Conservation (phyloP, 2,329 filamentous ascomycete species). For the Onygenales sp. region DNA sequence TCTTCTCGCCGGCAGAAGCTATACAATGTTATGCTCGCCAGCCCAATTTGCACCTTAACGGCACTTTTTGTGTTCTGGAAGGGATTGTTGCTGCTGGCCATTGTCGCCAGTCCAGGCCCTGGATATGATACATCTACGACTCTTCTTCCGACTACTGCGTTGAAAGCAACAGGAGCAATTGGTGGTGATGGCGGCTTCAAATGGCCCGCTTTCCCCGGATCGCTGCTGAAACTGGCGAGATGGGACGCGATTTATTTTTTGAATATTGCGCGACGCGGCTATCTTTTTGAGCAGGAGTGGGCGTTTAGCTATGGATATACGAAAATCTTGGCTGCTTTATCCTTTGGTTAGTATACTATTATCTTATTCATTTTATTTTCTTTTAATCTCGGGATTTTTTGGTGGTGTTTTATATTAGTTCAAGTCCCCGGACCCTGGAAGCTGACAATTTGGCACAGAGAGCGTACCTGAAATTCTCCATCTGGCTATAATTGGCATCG, state of each 20-base stretch:
- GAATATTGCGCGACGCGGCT: slow-evolving; percentile 43
- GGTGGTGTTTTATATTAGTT: neutral
- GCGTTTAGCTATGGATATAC: slow-evolving; percentile 52
- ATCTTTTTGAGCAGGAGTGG: slow-evolving; percentile 57
- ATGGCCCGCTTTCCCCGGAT: neutral
- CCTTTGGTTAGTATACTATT: slow-evolving; percentile 19
- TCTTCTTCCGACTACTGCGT: slow-evolving; percentile 31
- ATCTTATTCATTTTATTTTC: neutral
- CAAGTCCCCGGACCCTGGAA: too few species aligned
- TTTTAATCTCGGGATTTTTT: neutral
- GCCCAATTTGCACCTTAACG: slow-evolving; percentile 26
- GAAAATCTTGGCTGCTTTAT: slow-evolving; percentile 30
- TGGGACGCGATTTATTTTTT: slow-evolving; percentile 58
- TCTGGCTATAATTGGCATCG: slow-evolving; percentile 47
- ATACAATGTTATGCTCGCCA: slow-evolving; percentile 7
- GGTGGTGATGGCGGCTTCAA: slow-evolving; percentile 1
- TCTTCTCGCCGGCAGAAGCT: slow-evolving; percentile 1
- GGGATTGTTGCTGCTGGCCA: slow-evolving; percentile 39
- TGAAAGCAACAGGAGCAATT: slow-evolving; percentile 1
- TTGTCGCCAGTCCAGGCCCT: slow-evolving; percentile 43
- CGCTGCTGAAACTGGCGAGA: slow-evolving; percentile 37
- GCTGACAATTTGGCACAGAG: too few species aligned
- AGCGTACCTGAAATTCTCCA: neutral
- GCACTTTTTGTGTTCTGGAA: slow-evolving; percentile 48
- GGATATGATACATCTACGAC: slow-evolving; percentile 56